Conservation (phyloP, 2,329 filamentous ascomycete genomes). For the Neoarthrinium moseri region DNA sequence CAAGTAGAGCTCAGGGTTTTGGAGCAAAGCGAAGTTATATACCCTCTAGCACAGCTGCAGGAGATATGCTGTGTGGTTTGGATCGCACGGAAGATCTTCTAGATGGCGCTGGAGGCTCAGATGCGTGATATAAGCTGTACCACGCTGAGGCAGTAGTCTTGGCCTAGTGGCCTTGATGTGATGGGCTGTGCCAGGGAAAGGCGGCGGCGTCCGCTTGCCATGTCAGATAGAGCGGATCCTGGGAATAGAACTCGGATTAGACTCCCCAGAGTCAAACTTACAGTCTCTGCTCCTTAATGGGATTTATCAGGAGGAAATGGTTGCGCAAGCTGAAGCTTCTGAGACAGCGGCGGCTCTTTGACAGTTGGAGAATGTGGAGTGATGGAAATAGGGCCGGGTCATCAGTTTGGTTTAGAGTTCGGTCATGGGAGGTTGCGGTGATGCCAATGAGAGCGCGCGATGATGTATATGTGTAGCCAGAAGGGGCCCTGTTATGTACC, state of each 20-base stretch:
- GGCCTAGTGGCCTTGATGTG: too few relatives aligned
- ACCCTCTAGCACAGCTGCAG: slow-evolving; percentile 16
- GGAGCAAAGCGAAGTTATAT: slow-evolving; percentile 36
- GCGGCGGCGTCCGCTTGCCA: too few relatives aligned
- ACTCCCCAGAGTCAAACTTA: too few relatives aligned
- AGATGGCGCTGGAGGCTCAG: slow-evolving; percentile 19
- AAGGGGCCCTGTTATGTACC: slow-evolving; percentile 24
- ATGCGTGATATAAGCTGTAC: slow-evolving; percentile 23
- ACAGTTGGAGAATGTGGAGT: slow-evolving; percentile 20
- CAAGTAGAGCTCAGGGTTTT: too few relatives aligned
- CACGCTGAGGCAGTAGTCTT: too few relatives aligned
- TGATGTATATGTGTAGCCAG: slow-evolving; percentile 18
- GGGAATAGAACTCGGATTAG: too few relatives aligned
- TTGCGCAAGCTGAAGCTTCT: slow-evolving; percentile 28
- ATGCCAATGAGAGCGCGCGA: slow-evolving; percentile 9
- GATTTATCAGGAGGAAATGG: slow-evolving; percentile 19
- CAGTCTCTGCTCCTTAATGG: slow-evolving; percentile 25
- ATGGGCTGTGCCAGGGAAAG: too few relatives aligned
- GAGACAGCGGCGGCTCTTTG: slow-evolving; percentile 27
- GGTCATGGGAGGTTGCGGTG: slow-evolving; percentile 11
- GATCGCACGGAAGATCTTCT: slow-evolving; percentile 29
- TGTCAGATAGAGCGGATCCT: too few relatives aligned
- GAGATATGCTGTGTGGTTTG: slow-evolving; percentile 24
- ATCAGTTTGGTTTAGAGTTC: slow-evolving; percentile 21
- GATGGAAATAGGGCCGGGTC: slow-evolving; percentile 22